A percentile compares a stretch with the other conserved stretches of the same genome.
phyloP scores from a whole-genome alignment of 148 eudicot genomes.

The Nepenthes gracilis region DNA sequence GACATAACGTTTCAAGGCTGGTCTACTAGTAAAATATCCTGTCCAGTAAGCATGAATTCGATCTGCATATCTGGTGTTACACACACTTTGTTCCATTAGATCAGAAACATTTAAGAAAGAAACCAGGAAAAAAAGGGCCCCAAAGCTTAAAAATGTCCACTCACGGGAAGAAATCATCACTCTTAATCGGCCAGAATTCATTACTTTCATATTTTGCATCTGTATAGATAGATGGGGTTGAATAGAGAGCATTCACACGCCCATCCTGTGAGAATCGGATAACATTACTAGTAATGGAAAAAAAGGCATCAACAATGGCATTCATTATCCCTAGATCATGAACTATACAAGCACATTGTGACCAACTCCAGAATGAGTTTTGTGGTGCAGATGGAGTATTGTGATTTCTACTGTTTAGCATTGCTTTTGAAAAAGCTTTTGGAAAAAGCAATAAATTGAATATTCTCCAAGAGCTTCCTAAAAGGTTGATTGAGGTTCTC shows the following conservation, averaged over 20 bases:
- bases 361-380: too few relatives aligned
- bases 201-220: conserved; percentile 76
- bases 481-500: too few relatives aligned
- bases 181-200: conserved; percentile 77
- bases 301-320: not conserved
- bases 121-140: not conserved
- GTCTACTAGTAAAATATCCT: conserved; percentile 91
- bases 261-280: conserved; percentile 55
- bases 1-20: conserved; percentile 78
- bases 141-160: conserved; percentile 15
- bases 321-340: not conserved
- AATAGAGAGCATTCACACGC: conserved; percentile 91
- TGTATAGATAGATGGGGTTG: conserved; percentile 83
- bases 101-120: not conserved
- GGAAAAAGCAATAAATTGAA: too few relatives aligned
- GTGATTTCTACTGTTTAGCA: too few relatives aligned
- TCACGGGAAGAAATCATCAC: conserved; percentile 94
- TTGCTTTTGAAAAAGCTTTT: too few relatives aligned
- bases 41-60: conserved; percentile 85
- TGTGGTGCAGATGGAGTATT: too few relatives aligned
- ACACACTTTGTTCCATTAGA: not conserved
- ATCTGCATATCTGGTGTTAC: conserved; percentile 72
- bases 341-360: not conserved
- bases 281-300: not conserved
- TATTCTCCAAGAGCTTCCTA: too few relatives aligned